A percentile compares a stretch with the other conserved stretches of the same genome.
Conservation (phyloP, 1,284 basidiomycete species). For the Pterulicium gracile region DNA sequence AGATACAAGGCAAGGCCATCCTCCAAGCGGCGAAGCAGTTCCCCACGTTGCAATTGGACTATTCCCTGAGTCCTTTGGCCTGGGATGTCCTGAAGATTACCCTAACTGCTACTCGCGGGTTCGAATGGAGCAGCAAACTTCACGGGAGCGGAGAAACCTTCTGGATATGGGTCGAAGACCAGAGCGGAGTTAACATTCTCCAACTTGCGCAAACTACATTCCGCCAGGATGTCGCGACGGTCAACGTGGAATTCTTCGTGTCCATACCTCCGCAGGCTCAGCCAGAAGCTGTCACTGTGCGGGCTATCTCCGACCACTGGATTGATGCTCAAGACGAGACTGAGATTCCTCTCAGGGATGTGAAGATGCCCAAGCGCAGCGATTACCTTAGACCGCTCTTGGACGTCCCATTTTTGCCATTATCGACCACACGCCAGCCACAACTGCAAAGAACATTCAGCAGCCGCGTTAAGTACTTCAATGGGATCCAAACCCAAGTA, state of each 20-base stretch:
- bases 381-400: slow-evolving; percentile 60
- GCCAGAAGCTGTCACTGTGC: slow-evolving; percentile 56
- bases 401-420: slow-evolving; percentile 73
- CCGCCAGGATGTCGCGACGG: slow-evolving; percentile 45
- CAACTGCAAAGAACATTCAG: slow-evolving; percentile 36
- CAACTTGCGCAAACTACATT: slow-evolving; percentile 71
- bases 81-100: slow-evolving; percentile 77
- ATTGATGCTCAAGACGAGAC: slow-evolving; percentile 81
- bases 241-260: slow-evolving; percentile 76
- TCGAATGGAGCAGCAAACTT: slow-evolving; percentile 77
- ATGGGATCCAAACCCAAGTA: slow-evolving; percentile 83
- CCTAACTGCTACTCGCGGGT: slow-evolving; percentile 55
- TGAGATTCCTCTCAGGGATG: slow-evolving; percentile 48
- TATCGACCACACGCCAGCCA: slow-evolving; percentile 40
- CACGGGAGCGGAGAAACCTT: slow-evolving; percentile 83
- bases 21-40: slow-evolving; percentile 79
- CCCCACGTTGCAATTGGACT: slow-evolving; percentile 63
- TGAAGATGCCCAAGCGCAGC: slow-evolving; percentile 71
- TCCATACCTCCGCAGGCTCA: slow-evolving; percentile 50
- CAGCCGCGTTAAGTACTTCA: slow-evolving; percentile 48
- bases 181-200: slow-evolving; percentile 71
- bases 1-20: slow-evolving; percentile 74
- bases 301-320: slow-evolving; percentile 90
- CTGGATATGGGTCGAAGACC: slow-evolving; percentile 94
- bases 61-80: slow-evolving; percentile 72